Evolutionary conservation across 257 asterid species (phyloP), one percentile per base, ranked within the genome.

Genomic region (Ilex aquifolium): DNA sequence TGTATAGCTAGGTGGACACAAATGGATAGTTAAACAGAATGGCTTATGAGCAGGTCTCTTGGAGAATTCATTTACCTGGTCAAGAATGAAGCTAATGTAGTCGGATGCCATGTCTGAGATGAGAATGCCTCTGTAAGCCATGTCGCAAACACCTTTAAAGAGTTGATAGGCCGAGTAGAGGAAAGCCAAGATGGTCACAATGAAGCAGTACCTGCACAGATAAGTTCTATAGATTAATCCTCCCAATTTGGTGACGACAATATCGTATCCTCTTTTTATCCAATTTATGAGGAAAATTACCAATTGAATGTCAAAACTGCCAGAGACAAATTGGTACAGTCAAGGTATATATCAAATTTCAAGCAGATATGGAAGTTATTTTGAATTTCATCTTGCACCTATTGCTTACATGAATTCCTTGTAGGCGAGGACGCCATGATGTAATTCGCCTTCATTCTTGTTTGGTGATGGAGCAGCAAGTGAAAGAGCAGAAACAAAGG

Each of bases 71-170:
- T 21, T 70, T 76, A 85, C 95, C 83, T 83, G 87, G 59, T 88
- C 83, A 30, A 85, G 53, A 63, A 79, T 69, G 80, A 88, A 85
- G 80, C 79, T 81, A 68, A 74, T 70, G 72, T 79, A 83, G 56
- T 87, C 95, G n/a, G 93, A 81, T 40, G 77, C 69, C 84, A 1
- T 76, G 40, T 87, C 87, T 14, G 88, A 75, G 68, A 85, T 67
- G 74, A 79, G 62, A 68, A 85, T 56, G 31, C 90, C 90, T 75
- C 83, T 68, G 32, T 79, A 72, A 49, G 78, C 78, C 13, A 78
- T 74, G 74, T 83, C 85, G 57, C 77, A 83, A 56, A 81, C 69
- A 13, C 90, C 76, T 55, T 83, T 80, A 51, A 72, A 81, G 69
- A 81, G 83, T 68, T 84, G 87, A 72, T 69, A 84, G 36, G 71